Conservation (phyloP, 306 rosid species). For the Corylus avellana region DNA sequence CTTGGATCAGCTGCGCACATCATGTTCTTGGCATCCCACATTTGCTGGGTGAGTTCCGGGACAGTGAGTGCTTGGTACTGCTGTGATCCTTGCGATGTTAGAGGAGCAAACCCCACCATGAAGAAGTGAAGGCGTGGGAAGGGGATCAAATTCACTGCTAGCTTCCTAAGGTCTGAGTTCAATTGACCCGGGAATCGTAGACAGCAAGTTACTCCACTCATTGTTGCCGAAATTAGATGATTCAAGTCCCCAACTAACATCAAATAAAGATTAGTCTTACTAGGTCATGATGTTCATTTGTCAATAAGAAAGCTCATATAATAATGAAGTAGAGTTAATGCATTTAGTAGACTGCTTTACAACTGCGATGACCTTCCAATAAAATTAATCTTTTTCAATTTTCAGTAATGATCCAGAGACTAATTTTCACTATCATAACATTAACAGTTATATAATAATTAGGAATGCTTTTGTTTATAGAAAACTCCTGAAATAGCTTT, state of each 20-base stretch:
- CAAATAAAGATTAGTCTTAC: not conserved
- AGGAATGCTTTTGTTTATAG: too few species aligned
- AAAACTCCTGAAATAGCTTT: too few species aligned
- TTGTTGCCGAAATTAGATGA: constrained; percentile 77
- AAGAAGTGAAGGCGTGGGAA: constrained; percentile 83
- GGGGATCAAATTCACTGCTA: constrained; percentile 79
- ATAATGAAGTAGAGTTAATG: too few species aligned
- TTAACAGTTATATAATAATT: too few species aligned
- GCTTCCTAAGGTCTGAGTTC: constrained; percentile 70
- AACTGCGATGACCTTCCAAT: too few species aligned
- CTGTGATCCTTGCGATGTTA: constrained; percentile 68
- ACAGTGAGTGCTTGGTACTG: constrained; percentile 57
- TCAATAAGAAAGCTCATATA: not conserved
- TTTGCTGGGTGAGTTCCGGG: constrained; percentile 78
- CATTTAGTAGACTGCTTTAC: too few species aligned
- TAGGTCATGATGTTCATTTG: not conserved
- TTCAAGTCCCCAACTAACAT: constrained; percentile 77
- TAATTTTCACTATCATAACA: too few species aligned
- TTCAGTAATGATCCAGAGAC: too few species aligned
- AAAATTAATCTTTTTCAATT: too few species aligned
- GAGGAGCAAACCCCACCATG: constrained; percentile 78
- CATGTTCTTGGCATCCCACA: constrained; percentile 83
- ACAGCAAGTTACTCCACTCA: constrained; percentile 90
- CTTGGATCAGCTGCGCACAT: constrained; percentile 76
- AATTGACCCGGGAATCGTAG: constrained; percentile 80